Conservation (phyloP, 2,329 filamentous ascomycete genomes). For the Biscogniauxia marginata region DNA sequence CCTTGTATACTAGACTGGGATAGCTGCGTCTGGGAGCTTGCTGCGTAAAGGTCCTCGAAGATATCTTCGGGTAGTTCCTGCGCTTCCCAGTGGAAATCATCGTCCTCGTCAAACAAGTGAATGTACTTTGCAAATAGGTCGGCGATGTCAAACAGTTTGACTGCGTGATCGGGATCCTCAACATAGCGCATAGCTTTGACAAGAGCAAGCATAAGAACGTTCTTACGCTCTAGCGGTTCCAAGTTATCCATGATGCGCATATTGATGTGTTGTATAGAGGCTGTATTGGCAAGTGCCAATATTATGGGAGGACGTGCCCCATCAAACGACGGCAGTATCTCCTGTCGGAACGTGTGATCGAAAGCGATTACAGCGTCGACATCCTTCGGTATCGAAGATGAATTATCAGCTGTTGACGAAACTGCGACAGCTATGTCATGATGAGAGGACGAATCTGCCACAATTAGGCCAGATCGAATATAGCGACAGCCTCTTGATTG, state of each 20-base stretch:
- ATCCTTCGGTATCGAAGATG: slow-evolving; percentile 37
- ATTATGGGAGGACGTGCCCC: slow-evolving; percentile 39
- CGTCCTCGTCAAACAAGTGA: slow-evolving; percentile 35
- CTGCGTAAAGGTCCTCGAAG: slow-evolving; percentile 45
- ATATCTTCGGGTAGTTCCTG: slow-evolving; percentile 47
- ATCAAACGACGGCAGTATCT: slow-evolving; percentile 28
- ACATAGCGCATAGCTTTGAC: slow-evolving; percentile 35
- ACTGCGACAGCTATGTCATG: slow-evolving; percentile 40
- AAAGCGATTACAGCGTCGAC: slow-evolving; percentile 55
- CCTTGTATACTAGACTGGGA: slow-evolving; percentile 29
- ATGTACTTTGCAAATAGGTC: slow-evolving; percentile 47
- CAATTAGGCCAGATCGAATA: slow-evolving; percentile 25
- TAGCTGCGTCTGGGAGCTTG: slow-evolving; percentile 34
- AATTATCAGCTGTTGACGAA: slow-evolving; percentile 38
- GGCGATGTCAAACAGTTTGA: slow-evolving; percentile 48
- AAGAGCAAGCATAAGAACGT: slow-evolving; percentile 38
- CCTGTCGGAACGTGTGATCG: slow-evolving; percentile 47
- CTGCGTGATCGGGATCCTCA: slow-evolving; percentile 39
- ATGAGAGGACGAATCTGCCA: slow-evolving; percentile 11
- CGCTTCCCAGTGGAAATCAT: slow-evolving; percentile 46
- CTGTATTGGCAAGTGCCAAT: slow-evolving; percentile 47
- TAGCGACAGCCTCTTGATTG: slow-evolving; percentile 36
- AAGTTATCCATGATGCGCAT: slow-evolving; percentile 41
- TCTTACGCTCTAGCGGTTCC: slow-evolving; percentile 47
- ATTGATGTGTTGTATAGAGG: slow-evolving; percentile 57